Base-by-base conservation (phyloP, 1,284 basidiomycete genomes). In the Trichosporon faecale region DNA sequence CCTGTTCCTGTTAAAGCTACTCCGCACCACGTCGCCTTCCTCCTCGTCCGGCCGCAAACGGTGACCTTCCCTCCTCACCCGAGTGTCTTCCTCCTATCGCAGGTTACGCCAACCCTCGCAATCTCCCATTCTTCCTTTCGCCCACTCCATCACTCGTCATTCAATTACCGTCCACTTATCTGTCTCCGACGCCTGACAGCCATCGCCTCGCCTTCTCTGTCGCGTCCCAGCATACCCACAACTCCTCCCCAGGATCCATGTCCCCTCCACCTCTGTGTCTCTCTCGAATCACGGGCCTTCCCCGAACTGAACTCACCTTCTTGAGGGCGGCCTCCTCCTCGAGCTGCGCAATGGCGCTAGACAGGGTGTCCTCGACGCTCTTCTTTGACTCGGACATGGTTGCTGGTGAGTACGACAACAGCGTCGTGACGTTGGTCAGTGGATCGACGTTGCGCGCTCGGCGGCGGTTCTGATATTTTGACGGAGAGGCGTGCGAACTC, bases 281-380 rank as follows among this genome's bases (percentile, higher is more conserved):
- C 3, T 37, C 40, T 6, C 5, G 5, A 16, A 4, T 44, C 16
- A n/a, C 40, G 5, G 18, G 5, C 40, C 16, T 40, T 40, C 37
- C 9, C 14, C 40, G 18, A 18, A 1, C n/a, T 14, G 16, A 31
- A 66, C 76, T 67, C 40, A 82, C 82, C 78, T 82, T 83, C 67
- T 80, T 80, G 63, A 83, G 70, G 11, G 75, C 76, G 68, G 79
- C 76, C 71, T 84, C 83, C 8, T 76, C 72, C 73, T 83, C 82
- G 21, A 84, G 76, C 65, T 78, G 74, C n/a, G 74, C 66, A 27
- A 82, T 83, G 49, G 79, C 81, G 25, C 72, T 74, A 16, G 76
- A 72, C 25, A 79, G 72, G 2, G 78, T 77, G 44, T 66, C 65
- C 69, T 74, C 74, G 66, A 78, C 77, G 66, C 60, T 18, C 66